Base-by-base conservation (phyloP, 2,329 filamentous ascomycete species). In the Aspergillus unguis region DNA sequence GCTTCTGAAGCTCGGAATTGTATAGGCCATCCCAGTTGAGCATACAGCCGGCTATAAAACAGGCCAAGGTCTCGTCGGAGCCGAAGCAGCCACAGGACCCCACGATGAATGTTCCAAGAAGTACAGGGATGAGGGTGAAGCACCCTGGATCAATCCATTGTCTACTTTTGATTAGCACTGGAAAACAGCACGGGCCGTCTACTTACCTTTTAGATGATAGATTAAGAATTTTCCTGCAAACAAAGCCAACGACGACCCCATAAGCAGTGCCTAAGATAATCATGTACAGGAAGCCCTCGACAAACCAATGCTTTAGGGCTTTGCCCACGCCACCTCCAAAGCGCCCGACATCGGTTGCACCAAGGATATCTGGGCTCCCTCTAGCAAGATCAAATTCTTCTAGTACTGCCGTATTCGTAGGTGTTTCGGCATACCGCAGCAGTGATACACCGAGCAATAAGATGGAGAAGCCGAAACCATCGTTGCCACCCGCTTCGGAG, bases 1-100 rank as follows among this genome's bases (percentile, higher is more conserved):
- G 76, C 6, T 74, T 68, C 52, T 82, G 73, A 0, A 78, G 75
- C 63, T 85, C 82, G 4, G 72, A 71, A 2, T 84, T 77, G 58
- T 80, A 85, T n/a, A 75, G 62, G 3, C 83, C 82, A 50, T 85
- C 79, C 83, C 83, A 85, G 65, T 85, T 85, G 42, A 85, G 68
- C 9, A 76, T 75, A 59, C 76, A 80, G 5, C 83, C 83, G 0
- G 83, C 82, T 2, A 81, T 74, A 52, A 84, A 84, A 62, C 81
- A 85, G 3, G 82, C 81, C 3, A 85, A 73, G 0, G 84, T 76
- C 55, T 85, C 83, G 50, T 84, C 80, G 0, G 80, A 81, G 9
- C 82, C 82, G 11, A 85, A 72, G 25, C 76, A 71, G 27, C 82
- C 82, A 52, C 79, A 81, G 0, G 80, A 80, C 2, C 83, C 81